phyloP scores from a whole-genome alignment of 805 yeast genomes.

The Candida vaughaniae region DNA sequence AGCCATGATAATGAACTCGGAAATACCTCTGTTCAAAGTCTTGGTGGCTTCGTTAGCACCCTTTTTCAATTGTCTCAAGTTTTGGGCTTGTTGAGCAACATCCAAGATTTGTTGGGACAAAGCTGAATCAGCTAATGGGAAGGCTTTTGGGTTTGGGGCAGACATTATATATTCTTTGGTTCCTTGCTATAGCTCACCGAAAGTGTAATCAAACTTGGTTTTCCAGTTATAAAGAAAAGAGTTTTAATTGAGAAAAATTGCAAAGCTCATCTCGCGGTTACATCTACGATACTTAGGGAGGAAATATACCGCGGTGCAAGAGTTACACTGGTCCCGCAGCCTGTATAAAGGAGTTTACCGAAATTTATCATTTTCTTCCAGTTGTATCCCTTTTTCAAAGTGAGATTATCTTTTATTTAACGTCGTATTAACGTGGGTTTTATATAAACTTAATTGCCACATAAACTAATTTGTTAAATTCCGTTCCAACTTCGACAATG shows the following conservation, averaged over 20 bases:
- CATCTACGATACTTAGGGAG: conserved; percentile 1
- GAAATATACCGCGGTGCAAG: conserved; percentile 4
- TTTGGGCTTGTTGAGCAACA: conserved; percentile 96
- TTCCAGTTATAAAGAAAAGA: too few relatives aligned
- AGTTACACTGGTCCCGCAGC: conserved; percentile 4
- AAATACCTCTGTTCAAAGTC: conserved; percentile 98
- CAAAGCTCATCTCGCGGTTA: background rate
- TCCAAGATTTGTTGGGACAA: conserved; percentile 96
- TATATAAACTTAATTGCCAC: conserved; percentile 2
- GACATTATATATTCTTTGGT: conserved; percentile 55
- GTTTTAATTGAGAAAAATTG: too few relatives aligned
- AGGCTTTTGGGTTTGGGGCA: conserved; percentile 96
- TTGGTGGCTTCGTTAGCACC: conserved; percentile 99
- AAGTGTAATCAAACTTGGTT: background rate
- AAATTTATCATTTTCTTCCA: conserved; percentile 9
- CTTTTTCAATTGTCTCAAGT: conserved; percentile 96
- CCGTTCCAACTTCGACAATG: too few relatives aligned
- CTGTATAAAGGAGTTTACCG: conserved; percentile 10
- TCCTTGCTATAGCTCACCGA: conserved; percentile 52
- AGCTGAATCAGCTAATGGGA: conserved; percentile 96
- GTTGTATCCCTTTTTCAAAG: conserved; percentile 9
- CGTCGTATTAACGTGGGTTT: conserved; percentile 1
- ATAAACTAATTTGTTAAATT: background rate
- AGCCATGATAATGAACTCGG: conserved; percentile 99
- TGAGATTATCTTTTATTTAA: conserved; percentile 1